Evolutionary conservation across 768 basidiomycete genomes (phyloP).

Genomic region (Podaxis carcinomalis): DNA sequence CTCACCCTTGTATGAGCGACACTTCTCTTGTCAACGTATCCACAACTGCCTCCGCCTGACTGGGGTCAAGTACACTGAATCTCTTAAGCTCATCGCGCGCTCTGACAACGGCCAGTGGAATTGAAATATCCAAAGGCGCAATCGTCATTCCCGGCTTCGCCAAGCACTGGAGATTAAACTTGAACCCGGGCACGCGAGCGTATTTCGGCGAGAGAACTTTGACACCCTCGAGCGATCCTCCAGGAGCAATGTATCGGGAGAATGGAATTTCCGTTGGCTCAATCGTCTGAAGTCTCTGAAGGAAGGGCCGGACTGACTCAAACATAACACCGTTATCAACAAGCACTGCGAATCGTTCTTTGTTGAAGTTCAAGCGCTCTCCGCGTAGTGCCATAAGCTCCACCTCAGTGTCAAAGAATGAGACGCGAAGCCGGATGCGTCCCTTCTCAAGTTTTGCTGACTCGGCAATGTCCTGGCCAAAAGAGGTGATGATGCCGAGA

Average conservation of each 20-base stretch:
- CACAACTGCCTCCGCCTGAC: slow-evolving; percentile 68
- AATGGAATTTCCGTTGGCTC: slow-evolving; percentile 61
- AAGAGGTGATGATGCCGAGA: slow-evolving; percentile 49
- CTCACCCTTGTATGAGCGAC: slow-evolving; percentile 68
- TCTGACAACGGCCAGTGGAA: slow-evolving; percentile 37
- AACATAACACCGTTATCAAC: slow-evolving; percentile 23
- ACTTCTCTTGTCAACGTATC: slow-evolving; percentile 57
- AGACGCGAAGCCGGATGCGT: slow-evolving; percentile 42
- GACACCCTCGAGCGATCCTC: slow-evolving; percentile 26
- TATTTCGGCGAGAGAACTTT: slow-evolving; percentile 23
- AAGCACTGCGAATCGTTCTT: slow-evolving; percentile 29
- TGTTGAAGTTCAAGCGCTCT: slow-evolving; percentile 16
- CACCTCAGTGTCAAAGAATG: slow-evolving; percentile 61
- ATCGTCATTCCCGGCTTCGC: slow-evolving; percentile 31
- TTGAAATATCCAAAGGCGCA: slow-evolving; percentile 34
- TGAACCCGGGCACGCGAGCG: slow-evolving; percentile 42
- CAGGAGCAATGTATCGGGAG: slow-evolving; percentile 44
- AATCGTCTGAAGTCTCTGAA: slow-evolving; percentile 46
- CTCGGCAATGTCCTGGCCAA: slow-evolving; percentile 39
- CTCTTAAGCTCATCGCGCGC: slow-evolving; percentile 41
- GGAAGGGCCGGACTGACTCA: slow-evolving; percentile 64
- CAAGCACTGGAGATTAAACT: slow-evolving; percentile 52
- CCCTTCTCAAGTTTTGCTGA: slow-evolving; percentile 30
- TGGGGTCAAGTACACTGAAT: slow-evolving; percentile 58
- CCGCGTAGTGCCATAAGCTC: slow-evolving; percentile 40